A percentile compares a stretch with the other conserved stretches of the same genome.
These are phyloP conservation scores for Ceratorhiza oryzae-sativae DNA, from an alignment of 1,284 basidiomycete genomes.

Conservation along the genomic window DNA sequence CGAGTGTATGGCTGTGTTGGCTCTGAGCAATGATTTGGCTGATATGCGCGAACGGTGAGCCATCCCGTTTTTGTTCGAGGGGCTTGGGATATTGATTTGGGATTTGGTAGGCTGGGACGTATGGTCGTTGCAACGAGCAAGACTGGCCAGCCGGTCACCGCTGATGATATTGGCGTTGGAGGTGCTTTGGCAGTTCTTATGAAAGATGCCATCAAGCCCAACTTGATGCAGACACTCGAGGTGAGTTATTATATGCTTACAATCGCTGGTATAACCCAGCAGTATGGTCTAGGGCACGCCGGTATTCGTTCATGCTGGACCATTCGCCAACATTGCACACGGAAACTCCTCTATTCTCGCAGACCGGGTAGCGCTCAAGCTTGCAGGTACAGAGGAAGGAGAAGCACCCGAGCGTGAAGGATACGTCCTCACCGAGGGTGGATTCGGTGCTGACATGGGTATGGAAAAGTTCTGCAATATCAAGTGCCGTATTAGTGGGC, in stretches of 20 bases:
- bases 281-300: conserved; percentile 76
- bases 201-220: conserved; percentile 99
- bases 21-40: conserved; percentile 83
- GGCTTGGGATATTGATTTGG: conserved; percentile 2
- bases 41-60: conserved; percentile 84
- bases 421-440: conserved; percentile 98
- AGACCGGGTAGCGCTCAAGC: conserved; percentile 94
- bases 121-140: conserved; percentile 99
- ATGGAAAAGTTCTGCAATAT: conserved; percentile 99
- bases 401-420: conserved; percentile 83
- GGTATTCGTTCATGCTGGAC: conserved; percentile 98
- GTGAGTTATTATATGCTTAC: conserved; percentile 49
- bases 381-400: conserved; percentile 94
- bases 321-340: conserved; percentile 99
- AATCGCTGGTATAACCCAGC: conserved; percentile 14
- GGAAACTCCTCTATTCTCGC: conserved; percentile 99
- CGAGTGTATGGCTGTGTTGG: conserved; percentile 98
- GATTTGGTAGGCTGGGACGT: conserved; percentile 66
- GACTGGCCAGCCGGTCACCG: conserved; percentile 90
- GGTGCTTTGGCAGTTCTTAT: conserved; percentile 96
- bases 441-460: conserved; percentile 99
- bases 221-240: conserved; percentile 98
- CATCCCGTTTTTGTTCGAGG: not conserved
- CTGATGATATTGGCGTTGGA: conserved; percentile 95
- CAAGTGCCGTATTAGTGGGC: conserved; percentile 94